Base-by-base conservation (phyloP, 2,329 filamentous ascomycete species). In the Cladobotryum protrusum region DNA sequence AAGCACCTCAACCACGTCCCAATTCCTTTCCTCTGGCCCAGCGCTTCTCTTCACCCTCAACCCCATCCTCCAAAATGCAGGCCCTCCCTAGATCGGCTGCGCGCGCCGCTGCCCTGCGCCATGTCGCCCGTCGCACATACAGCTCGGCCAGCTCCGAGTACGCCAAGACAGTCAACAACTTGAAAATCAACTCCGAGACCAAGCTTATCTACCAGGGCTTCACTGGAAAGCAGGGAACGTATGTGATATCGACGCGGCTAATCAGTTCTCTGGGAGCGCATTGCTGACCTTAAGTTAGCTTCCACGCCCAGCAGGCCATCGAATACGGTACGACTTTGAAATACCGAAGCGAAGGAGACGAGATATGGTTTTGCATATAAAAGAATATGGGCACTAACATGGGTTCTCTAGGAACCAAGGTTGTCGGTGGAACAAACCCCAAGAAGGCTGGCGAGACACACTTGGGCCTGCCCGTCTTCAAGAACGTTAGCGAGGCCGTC, bases 171-270 rank as follows among this genome's bases (percentile, higher is more conserved):
- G 77, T 85, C 67, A 76, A 85, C 65, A 97, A 97, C 79, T 82
- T 97, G 65, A 87, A 89, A 74, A 91, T 97, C 78, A 96, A 90
- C 73, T 68, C 77, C 69, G 85, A 96, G 61, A 99, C 93, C 63
- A 95, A 93, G 77, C 89, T 99, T 60, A 77, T 97, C 65, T 97
- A 83, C 78, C 93, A 99, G 77, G 93, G 93, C 61, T 97, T 97
- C 73, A 97, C 92, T 50, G 92, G 92, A 70, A 93, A 89, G 79
- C 90, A 95, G 81, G 89, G 89, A 86, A 92, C 87, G 86, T 90
- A 72, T 74, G 85, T 85, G 48, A 33, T 42, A n/a, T 15, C 18
- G 19, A 14, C 7, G 3, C 8, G 29, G 15, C 14, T 8, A 9
- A 35, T 17, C 33, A 19, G 42, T 33, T 50, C 8, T 20, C 14